Evolutionary conservation across 257 asterid species (phyloP).

Genomic region (Przewalskia tangutica): DNA sequence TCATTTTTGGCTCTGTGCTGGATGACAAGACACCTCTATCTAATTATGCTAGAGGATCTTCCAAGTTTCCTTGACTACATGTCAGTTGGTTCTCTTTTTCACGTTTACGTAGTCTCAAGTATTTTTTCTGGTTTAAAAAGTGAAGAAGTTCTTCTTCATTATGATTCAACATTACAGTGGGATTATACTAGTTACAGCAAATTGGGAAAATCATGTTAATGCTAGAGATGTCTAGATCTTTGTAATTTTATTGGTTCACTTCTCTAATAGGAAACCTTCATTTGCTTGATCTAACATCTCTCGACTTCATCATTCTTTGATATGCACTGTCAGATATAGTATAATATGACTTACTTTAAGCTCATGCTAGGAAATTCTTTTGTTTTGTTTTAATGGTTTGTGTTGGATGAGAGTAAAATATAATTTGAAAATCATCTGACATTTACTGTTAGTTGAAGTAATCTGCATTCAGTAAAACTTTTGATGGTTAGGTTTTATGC

Average conservation of each 20-base stretch:
- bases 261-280: background rate
- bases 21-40: background rate
- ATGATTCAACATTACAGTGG: background rate
- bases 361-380: background rate
- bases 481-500: constrained; percentile 1
- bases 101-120: background rate
- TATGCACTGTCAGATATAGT: background rate
- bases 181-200: background rate
- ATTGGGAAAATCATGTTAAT: background rate
- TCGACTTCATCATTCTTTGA: background rate
- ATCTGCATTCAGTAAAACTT: background rate
- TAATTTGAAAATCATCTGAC: background rate
- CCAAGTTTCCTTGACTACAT: background rate
- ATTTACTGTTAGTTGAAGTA: background rate
- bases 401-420: background rate
- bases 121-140: background rate
- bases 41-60: background rate
- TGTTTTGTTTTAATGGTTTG: background rate
- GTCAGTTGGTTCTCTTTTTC: background rate
- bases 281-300: background rate
- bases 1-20: background rate
- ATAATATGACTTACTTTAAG: background rate
- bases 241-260: background rate
- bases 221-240: background rate
- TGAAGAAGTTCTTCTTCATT: background rate